A percentile compares a stretch with the other conserved stretches of the same genome.
These are phyloP conservation scores for Cerrena zonata DNA, from an alignment of 1,284 basidiomycete species.

Conservation along the genomic window DNA sequence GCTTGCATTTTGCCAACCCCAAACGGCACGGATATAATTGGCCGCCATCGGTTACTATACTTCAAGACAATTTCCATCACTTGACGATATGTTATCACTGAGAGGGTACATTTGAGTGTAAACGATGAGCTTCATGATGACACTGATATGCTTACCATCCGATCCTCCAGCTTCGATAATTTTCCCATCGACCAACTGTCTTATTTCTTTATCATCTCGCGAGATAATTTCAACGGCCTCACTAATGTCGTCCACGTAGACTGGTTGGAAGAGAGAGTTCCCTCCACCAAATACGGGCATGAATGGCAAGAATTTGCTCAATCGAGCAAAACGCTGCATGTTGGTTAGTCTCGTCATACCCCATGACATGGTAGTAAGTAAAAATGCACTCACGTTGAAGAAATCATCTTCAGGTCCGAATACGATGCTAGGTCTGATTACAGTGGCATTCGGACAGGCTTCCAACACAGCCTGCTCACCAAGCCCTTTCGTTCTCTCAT, in stretches of 20 bases:
- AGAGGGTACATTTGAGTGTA: background rate
- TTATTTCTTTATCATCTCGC: slow-evolving; percentile 37
- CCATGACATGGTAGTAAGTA: background rate
- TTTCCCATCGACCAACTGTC: slow-evolving; percentile 43
- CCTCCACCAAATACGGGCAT: slow-evolving; percentile 71
- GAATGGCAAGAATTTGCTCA: slow-evolving; percentile 58
- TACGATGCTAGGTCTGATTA: slow-evolving; percentile 63
- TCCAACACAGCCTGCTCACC: slow-evolving; percentile 49
- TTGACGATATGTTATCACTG: slow-evolving; percentile 61
- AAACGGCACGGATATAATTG: slow-evolving; percentile 59
- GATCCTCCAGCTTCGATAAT: slow-evolving; percentile 67
- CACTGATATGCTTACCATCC: slow-evolving; percentile 40
- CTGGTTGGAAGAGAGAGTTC: slow-evolving; percentile 58
- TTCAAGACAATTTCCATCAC: slow-evolving; percentile 58
- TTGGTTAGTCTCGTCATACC: slow-evolving; percentile 8
- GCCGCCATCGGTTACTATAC: slow-evolving; percentile 45
- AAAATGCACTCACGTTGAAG: slow-evolving; percentile 47
- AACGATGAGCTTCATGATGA: background rate
- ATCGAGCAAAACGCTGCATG: slow-evolving; percentile 50
- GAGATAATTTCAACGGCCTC: slow-evolving; percentile 54
- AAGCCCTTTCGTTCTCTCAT: slow-evolving; percentile 57
- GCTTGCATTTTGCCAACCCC: slow-evolving; percentile 56
- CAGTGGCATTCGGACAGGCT: slow-evolving; percentile 47
- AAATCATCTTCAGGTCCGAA: slow-evolving; percentile 72
- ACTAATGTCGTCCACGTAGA: slow-evolving; percentile 64